Percentiles rank a stretch among this genome's conserved stretches.
These are phyloP conservation scores for Rhytidhysteron rufulum DNA, from an alignment of 2,329 filamentous ascomycete species.

Conservation along the genomic window DNA sequence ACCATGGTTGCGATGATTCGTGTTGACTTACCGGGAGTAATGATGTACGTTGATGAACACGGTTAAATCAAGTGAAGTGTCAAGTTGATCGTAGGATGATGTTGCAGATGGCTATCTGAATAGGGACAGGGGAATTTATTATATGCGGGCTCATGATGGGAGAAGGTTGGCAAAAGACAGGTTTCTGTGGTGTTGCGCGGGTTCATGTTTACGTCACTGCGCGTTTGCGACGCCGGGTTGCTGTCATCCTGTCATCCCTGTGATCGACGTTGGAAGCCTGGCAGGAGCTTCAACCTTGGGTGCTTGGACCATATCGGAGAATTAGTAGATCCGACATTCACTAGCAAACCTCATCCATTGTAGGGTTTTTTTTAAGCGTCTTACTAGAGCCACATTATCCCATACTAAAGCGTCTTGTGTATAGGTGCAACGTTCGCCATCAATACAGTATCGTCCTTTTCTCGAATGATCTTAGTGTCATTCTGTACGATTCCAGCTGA, in stretches of 20 bases:
- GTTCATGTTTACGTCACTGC: constrained; percentile 1
- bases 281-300: too few species aligned
- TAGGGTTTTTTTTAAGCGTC: too few species aligned
- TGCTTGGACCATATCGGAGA: too few species aligned
- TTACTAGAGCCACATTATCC: too few species aligned
- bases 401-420: too few species aligned
- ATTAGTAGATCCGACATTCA: too few species aligned
- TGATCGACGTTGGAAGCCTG: background rate
- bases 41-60: background rate
- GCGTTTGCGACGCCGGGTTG: constrained; percentile 1
- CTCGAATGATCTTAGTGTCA: too few species aligned
- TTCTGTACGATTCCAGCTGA: too few species aligned
- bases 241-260: background rate
- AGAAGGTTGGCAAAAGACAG: background rate
- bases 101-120: background rate
- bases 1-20: background rate
- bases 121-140: background rate
- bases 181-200: constrained; percentile 1
- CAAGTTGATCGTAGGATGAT: background rate
- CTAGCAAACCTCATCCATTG: too few species aligned
- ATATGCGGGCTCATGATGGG: background rate
- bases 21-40: background rate
- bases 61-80: background rate
- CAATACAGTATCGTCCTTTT: too few species aligned
- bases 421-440: too few species aligned